Conservation (phyloP, 23 red algal species). For the Agarophyton chilense region DNA sequence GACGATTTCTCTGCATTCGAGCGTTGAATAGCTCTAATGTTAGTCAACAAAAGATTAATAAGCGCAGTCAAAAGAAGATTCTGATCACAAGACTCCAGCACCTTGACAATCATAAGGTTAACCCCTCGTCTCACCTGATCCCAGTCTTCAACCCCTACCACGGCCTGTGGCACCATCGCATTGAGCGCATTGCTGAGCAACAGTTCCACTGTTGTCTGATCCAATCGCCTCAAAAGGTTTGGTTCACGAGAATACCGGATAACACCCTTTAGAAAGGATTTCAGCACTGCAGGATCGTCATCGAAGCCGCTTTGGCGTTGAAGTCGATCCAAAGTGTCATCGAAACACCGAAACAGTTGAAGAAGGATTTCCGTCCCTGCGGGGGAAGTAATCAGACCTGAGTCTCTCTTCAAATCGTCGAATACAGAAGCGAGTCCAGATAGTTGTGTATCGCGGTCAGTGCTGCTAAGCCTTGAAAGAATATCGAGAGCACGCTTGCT, state of each 20-base stretch:
- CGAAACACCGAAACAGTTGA: constrained; percentile 55
- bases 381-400: constrained; percentile 7
- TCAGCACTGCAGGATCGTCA: constrained; percentile 49
- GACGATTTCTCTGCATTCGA: not conserved
- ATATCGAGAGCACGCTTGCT: constrained; percentile 33
- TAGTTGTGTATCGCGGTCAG: constrained; percentile 47
- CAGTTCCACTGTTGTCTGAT: constrained; percentile 43
- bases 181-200: constrained; percentile 57
- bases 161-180: constrained; percentile 64
- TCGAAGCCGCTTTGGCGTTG: constrained; percentile 17
- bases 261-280: constrained; percentile 62
- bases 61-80: constrained; percentile 66
- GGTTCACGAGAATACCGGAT: constrained; percentile 56
- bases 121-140: constrained; percentile 76
- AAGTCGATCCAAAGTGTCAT: constrained; percentile 47
- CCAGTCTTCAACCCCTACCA: constrained; percentile 60
- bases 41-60: constrained; percentile 61
- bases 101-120: constrained; percentile 64
- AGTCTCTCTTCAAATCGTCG: constrained; percentile 43
- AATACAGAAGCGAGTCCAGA: constrained; percentile 64
- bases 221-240: constrained; percentile 27
- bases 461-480: constrained; percentile 4
- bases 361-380: constrained; percentile 30
- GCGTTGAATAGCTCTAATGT: constrained; percentile 43
- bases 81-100: constrained; percentile 72